Evolutionary conservation across 106 monocot genomes (phyloP), one percentile per base, ranked within the genome.

Genomic region (Hemerocallis citrina): DNA sequence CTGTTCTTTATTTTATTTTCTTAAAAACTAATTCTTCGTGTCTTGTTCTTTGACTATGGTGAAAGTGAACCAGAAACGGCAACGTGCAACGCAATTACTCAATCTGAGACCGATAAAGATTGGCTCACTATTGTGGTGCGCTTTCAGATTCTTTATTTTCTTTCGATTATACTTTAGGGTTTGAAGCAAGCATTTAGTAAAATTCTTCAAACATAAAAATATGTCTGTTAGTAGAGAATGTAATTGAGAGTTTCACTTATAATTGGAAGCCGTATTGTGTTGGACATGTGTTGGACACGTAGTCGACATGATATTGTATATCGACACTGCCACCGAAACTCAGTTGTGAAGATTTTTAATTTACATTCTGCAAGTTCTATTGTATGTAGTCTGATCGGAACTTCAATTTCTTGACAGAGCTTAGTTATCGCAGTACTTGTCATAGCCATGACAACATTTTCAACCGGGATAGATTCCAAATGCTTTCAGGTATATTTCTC

Each of bases 381-480:
- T 1, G 14, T 2, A 4, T 29, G 27, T 52, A n/a, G 52, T 29
- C 31, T 32, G 14, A 24, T 59, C 9, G 14, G 2, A 31, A 39
- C 34, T 56, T 40, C 0, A 40, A 13, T 14, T 59, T 20, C 44
- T 66, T 20, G 17, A 34, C 83, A 94, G 94, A 89, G 94, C 66
- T 94, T 94, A 57, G 75, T 94, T 9, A 76, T 94, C 21, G 94
- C 80, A 10, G 58, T 89, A 27, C 64, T 94, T 23, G 94, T 75
- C 38, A 67, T 94, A 14, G 89, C 89, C 43, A 70, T 83, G 52
- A 86, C 94, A 16, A 94, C 89, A 46, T 94, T 95, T 73, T 80
- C 94, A 17, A 86, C 89, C 2, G 89, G 89, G 43, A 74, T 86
- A 1, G 86, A 95, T 25, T 95, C 86, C 25, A 77, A 73, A 45